Percentiles rank a stretch among this genome's conserved stretches.
Evolutionary conservation across 225 moss, liverwort and hornwort species (phyloP).

Genomic region (Marchantia paleacea): DNA sequence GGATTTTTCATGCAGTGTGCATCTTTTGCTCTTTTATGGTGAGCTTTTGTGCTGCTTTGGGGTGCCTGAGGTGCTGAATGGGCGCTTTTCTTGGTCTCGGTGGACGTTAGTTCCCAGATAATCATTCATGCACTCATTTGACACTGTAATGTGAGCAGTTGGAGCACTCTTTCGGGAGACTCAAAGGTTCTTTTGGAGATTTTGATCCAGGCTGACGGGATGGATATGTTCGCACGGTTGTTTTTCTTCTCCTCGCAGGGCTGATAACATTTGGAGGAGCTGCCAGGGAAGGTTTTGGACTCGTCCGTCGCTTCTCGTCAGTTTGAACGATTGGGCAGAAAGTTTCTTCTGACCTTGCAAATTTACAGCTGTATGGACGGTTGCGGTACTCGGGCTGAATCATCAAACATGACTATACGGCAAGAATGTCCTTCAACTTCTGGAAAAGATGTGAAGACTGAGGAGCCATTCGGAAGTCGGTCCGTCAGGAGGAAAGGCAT

Average conservation of each 20-base stretch:
- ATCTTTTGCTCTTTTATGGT: not conserved
- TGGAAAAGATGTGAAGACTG: not conserved
- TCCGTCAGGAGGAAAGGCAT: not conserved
- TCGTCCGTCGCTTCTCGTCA: no score
- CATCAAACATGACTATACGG: not conserved
- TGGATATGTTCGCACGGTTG: not conserved
- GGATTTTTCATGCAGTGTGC: not conserved
- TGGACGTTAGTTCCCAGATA: not conserved
- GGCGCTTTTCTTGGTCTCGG: not conserved
- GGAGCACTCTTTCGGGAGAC: no score
- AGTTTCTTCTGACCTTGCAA: no score
- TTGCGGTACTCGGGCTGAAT: not conserved
- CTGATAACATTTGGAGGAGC: not conserved
- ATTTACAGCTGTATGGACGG: no score
- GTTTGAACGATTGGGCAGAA: no score
- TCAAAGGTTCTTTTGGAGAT: not conserved
- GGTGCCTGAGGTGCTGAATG: not conserved
- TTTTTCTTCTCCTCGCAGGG: not conserved
- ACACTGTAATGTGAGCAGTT: not conserved
- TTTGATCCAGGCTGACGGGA: not conserved
- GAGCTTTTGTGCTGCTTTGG: not conserved
- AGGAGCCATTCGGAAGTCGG: not conserved
- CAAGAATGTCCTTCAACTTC: not conserved
- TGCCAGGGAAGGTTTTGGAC: not conserved
- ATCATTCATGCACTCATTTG: not conserved